Base-by-base conservation (phyloP, 2,329 filamentous ascomycete genomes). In the Xylaria sp. region DNA sequence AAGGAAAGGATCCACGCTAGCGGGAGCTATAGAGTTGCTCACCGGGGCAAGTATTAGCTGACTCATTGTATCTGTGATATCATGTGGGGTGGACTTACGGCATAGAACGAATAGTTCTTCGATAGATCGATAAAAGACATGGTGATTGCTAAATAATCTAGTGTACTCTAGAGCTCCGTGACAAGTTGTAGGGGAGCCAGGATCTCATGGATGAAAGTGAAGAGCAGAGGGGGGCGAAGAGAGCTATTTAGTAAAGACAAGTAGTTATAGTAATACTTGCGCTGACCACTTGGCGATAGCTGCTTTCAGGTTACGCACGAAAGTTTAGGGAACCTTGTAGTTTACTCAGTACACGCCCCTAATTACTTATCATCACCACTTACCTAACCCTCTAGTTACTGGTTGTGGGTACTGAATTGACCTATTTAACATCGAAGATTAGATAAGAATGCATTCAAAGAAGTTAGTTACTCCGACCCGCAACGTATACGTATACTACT, bases 61-160 rank as follows among this genome's bases (percentile, higher is more conserved):
- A 45, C n/a, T 51, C 9, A 12, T 36, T 36, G 11, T 51, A 47
- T 64, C 30, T 9, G 32, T 27, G 42, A 34, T 54, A 30, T 32
- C 9, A 39, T 3, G 51, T 19, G 48, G 47, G 65, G 48, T 27
- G 11, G 12, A 61, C 71, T n/a, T 70, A 74, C 73, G 1, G 73
- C 54, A 36, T 73, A 73, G 67, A 74, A 67, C 63, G 73, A 74
- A 64, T 73, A 74, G 65, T 74, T 73, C 71, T 67, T 64, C 32
- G 65, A 71, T 5, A 72, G 47, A 56, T 73, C 70, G 34, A 74
- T 11, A 17, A 67, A 60, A 32, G 58, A 54, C 73, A 74, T 74
- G 8, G 50, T 61, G 62, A 66, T 53, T 48, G 30, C 50, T n/a
- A 36, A 57, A 47, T 32, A 34, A 27, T 42, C 6, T 42, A 36